Percentiles rank a stretch among this genome's conserved stretches.
phyloP scores from a whole-genome alignment of 768 basidiomycete species.

The Tephrocybe sp. region DNA sequence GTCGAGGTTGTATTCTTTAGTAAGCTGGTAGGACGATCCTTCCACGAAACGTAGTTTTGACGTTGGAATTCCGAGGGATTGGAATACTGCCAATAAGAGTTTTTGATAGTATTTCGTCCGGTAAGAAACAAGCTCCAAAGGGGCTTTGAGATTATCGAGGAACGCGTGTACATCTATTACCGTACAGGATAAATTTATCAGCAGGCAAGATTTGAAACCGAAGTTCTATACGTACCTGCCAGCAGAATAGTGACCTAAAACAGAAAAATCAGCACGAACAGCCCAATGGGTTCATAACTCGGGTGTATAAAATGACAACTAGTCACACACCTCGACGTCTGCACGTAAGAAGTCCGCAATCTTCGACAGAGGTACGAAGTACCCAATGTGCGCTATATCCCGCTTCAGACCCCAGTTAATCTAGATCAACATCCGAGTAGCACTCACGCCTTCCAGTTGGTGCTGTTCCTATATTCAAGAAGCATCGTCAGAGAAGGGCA shows the following conservation, averaged over 20 bases:
- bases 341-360: conserved; percentile 95
- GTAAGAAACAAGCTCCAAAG: conserved; percentile 85
- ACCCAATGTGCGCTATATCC: conserved; percentile 86
- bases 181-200: neutral
- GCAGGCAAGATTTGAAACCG: neutral
- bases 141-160: conserved; percentile 96
- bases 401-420: conserved; percentile 3
- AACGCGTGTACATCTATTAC: conserved; percentile 91
- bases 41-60: conserved; percentile 81
- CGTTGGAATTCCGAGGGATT: conserved; percentile 87
- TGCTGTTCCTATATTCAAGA: conserved; percentile 67
- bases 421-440: neutral
- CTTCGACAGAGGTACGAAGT: conserved; percentile 94
- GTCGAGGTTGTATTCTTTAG: conserved; percentile 90
- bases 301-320: neutral
- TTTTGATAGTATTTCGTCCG: conserved; percentile 90
- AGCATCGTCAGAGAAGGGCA: conserved; percentile 7
- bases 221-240: conserved; percentile 51
- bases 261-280: neutral
- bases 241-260: conserved; percentile 73
- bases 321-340: conserved; percentile 68
- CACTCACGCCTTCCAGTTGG: conserved; percentile 90
- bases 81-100: conserved; percentile 81
- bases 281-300: neutral
- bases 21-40: conserved; percentile 93